Evolutionary conservation across 2,329 filamentous ascomycete genomes (phyloP), one percentile per base, ranked within the genome.

Genomic region (Neonectria punicea): DNA sequence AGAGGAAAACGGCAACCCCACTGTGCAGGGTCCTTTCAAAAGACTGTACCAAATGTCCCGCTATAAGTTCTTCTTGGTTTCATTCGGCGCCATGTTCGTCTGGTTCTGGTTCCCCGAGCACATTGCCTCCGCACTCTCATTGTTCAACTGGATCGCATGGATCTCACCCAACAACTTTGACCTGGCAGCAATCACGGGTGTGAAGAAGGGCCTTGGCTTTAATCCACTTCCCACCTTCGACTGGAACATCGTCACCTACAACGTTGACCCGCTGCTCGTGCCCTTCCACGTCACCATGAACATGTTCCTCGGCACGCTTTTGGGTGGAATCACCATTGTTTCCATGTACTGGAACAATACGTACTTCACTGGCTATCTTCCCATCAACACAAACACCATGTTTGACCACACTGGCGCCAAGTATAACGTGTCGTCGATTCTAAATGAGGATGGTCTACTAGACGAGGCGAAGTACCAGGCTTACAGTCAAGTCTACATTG

Each of bases 71-170:
- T 73, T 73, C 46, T 39, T 73, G 8, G 1, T 72, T 0, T 53
- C 69, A 0, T 73, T 69, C 14, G 63, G 10, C 0, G 55, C 63
- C 43, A 73, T 73, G 70, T 73, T 73, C 9, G 56, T 72, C 5
- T 73, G 66, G 61, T 73, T 73, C 22, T 73, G 70, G 70, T 72
- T 73, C 44, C 70, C 70, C 0, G 69, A 73, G 1, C 54, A 70
- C 1, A 73, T 73, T 4, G 63, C 58, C 1, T 55, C 63, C 14
- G 66, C 70, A 0, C 4, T 72, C 0, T 73, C 70, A 5, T 74
- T 79, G 32, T 87, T 88, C 73, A 85, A 81, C 74, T 88, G 85
- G 84, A 81, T 87, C 65, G 82, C 83, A 0, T 88, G 85, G 85
- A 87, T 88, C 58, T 76, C 81, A 0, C 85, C 85, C 0, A 67